These are phyloP conservation scores for Agaricus bisporus DNA, from an alignment of 768 basidiomycete genomes.

Conservation along the genomic window DNA sequence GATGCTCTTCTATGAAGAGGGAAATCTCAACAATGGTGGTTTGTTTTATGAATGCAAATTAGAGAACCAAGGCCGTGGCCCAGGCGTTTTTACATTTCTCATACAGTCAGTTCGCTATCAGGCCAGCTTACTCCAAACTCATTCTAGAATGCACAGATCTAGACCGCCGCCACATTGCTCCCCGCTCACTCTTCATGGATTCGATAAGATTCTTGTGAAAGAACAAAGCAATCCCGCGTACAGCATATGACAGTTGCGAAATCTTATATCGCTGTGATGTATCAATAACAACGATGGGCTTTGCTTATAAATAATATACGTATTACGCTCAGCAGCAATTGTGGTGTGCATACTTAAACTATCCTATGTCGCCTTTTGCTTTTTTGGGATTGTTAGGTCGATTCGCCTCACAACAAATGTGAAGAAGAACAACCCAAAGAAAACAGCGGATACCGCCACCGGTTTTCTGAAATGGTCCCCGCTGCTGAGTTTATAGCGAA, in stretches of 20 bases:
- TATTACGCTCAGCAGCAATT: conserved; percentile 7
- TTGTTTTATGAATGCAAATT: conserved; percentile 11
- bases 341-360: conserved; percentile 13
- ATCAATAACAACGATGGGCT: not conserved
- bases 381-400: conserved; percentile 39
- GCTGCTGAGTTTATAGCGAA: conserved; percentile 80
- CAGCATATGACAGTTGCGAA: not conserved
- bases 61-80: conserved; percentile 18
- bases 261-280: conserved; percentile 3
- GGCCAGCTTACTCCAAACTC: not conserved
- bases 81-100: conserved; percentile 45
- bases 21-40: conserved; percentile 30
- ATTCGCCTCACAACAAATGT: conserved; percentile 38
- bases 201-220: conserved; percentile 13
- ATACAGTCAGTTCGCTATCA: conserved; percentile 30
- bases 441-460: conserved; percentile 65
- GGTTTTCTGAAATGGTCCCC: conserved; percentile 87
- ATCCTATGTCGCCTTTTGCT: conserved; percentile 31
- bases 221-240: not conserved
- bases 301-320: conserved; percentile 8
- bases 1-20: conserved; percentile 47
- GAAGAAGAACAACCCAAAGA: conserved; percentile 58
- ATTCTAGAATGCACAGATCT: not conserved
- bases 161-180: conserved; percentile 30
- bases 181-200: conserved; percentile 32